Evolutionary conservation across 768 basidiomycete genomes (phyloP).

Genomic region (Serendipita sp.): DNA sequence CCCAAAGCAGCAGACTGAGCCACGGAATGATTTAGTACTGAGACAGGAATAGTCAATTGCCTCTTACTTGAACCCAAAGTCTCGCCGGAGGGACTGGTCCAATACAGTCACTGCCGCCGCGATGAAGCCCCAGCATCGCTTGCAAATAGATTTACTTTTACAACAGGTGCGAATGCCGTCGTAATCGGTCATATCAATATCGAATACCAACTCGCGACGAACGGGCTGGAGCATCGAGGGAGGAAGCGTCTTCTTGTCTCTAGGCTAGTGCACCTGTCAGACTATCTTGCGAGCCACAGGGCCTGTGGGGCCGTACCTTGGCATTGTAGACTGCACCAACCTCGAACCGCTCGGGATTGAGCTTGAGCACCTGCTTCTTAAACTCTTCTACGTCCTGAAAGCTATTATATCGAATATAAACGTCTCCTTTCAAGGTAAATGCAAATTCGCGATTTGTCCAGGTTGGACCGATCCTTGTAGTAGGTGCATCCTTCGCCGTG

Average conservation of each 20-base stretch:
- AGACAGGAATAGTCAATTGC: neutral
- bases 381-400: conserved; percentile 76
- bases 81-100: conserved; percentile 60
- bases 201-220: conserved; percentile 89
- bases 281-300: neutral
- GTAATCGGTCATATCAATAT: conserved; percentile 99
- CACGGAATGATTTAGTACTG: neutral
- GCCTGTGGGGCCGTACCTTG: conserved; percentile 53
- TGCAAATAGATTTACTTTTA: conserved; percentile 78
- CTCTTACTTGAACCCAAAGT: conserved; percentile 81
- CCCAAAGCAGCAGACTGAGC: conserved; percentile 58
- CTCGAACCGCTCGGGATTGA: conserved; percentile 89
- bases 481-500: neutral
- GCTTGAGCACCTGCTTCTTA: conserved; percentile 70
- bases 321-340: conserved; percentile 89
- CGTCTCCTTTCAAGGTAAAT: conserved; percentile 79
- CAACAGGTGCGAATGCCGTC: conserved; percentile 93
- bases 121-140: conserved; percentile 89
- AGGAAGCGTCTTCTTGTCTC: conserved; percentile 72
- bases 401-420: conserved; percentile 90
- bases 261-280: conserved; percentile 37
- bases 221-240: conserved; percentile 53
- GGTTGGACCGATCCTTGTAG: conserved; percentile 20
- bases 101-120: conserved; percentile 80
- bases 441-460: conserved; percentile 94